phyloP scores from a whole-genome alignment of 202 grass and related monocot species.

The Musa balbisiana region DNA sequence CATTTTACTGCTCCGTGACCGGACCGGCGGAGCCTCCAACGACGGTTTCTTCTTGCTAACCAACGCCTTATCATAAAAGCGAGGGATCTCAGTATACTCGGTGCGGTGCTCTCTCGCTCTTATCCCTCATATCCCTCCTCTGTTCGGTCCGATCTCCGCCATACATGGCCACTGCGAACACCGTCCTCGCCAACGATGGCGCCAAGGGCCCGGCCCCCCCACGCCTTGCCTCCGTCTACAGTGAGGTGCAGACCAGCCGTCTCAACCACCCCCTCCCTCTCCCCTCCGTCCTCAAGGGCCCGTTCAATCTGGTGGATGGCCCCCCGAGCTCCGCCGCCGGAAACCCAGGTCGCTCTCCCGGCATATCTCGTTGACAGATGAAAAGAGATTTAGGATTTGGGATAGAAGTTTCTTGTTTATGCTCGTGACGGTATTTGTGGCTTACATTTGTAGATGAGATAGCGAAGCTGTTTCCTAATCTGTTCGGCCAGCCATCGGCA shows the following conservation, averaged over 20 bases:
- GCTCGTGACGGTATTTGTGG: not conserved
- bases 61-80: too few relatives aligned
- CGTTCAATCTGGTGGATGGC: slow-evolving; percentile 22
- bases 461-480: slow-evolving; percentile 76
- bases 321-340: slow-evolving; percentile 21
- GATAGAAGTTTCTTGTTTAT: not conserved
- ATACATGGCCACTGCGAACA: not conserved
- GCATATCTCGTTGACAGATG: not conserved
- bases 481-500: slow-evolving; percentile 68
- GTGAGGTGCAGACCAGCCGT: slow-evolving; percentile 25
- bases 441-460: slow-evolving; percentile 58
- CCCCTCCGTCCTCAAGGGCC: slow-evolving; percentile 14
- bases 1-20: too few relatives aligned
- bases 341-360: slow-evolving; percentile 15
- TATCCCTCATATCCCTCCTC: not conserved
- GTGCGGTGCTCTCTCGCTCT: not conserved
- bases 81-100: too few relatives aligned
- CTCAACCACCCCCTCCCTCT: slow-evolving; percentile 26
- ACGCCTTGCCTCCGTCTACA: slow-evolving; percentile 21
- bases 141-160: not conserved
- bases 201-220: not conserved
- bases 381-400: too few relatives aligned
- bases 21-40: too few relatives aligned
- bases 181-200: not conserved
- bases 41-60: too few relatives aligned